These are phyloP conservation scores for Handroanthus guayacan DNA, from an alignment of 257 asterid genomes.

Conservation along the genomic window DNA sequence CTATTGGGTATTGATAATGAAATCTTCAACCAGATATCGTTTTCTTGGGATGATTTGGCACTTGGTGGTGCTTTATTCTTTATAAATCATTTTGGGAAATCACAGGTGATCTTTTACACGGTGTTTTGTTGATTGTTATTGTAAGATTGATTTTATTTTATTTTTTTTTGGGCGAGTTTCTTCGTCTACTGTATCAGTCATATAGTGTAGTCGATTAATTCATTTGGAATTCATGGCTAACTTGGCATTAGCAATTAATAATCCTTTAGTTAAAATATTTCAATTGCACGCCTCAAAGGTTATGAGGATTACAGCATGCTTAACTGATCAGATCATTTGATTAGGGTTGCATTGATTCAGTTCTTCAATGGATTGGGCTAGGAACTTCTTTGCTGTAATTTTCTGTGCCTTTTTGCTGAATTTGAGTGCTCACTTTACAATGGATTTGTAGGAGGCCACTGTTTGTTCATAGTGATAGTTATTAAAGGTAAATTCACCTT, in stretches of 20 bases:
- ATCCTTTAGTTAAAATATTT: background rate
- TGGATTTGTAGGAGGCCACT: background rate
- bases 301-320: constrained; percentile 11
- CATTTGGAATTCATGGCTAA: background rate
- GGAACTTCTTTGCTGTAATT: background rate
- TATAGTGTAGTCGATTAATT: background rate
- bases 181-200: background rate
- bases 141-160: background rate
- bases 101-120: background rate
- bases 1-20: background rate
- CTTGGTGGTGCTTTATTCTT: background rate
- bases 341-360: background rate
- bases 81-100: background rate
- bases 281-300: background rate
- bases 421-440: background rate
- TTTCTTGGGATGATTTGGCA: background rate
- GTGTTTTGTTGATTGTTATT: background rate
- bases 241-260: background rate
- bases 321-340: constrained; percentile 8
- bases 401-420: background rate
- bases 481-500: constrained; percentile 6
- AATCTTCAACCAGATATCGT: background rate
- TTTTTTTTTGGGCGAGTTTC: too few relatives aligned
- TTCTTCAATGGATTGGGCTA: background rate
- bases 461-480: background rate